Base-by-base conservation (phyloP, 2,329 filamentous ascomycete genomes). In the Sclerotiophoma versabilis region DNA sequence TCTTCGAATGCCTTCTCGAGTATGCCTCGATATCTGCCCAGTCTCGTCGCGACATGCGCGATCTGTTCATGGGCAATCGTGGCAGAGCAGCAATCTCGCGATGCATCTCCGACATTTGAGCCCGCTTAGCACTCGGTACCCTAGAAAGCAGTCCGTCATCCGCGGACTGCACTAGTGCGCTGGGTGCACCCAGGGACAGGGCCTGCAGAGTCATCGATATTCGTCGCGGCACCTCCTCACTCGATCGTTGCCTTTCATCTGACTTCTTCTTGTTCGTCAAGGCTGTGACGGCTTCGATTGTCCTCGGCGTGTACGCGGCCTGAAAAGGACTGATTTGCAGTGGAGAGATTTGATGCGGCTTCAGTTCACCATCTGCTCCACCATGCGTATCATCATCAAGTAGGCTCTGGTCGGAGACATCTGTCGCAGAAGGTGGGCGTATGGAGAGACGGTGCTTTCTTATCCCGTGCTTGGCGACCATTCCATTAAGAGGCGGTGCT, bases 21-120 rank as follows among this genome's bases (percentile, higher is more conserved):
- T 74, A 74, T 1, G 68, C 68, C 41, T 71, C 62, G 25, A 74
- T 72, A 19, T 69, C 63, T 11, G 65, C 65, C 71, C 70, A 74
- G 36, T 74, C 71, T 26, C 73, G 69, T 22, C 70, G 70, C 5
- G 70, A 74, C 37, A 74, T 37, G 14, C 70, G 63, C 10, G 69
- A 63, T 29, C 64, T 69, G 11, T 64, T 69, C 26, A 58, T 55
- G 6, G 70, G 70, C 11, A 74, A 32, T 23, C 64, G 62, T 14
- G 71, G 71, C 10, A 74, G 64, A 38, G 57, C 52, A n/a, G 62
- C 61, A 7, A 74, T 66, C 10, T 74, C 70, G 25, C 63, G 64
- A 32, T 68, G 60, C 4, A 72, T 71, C n/a, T 66, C 61, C 12
- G 64, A 63, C 44, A 71, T 60, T 27, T 67, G 59, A 6, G 58